Conservation (phyloP, 768 basidiomycete genomes). For the Mycena olivaceomarginata region DNA sequence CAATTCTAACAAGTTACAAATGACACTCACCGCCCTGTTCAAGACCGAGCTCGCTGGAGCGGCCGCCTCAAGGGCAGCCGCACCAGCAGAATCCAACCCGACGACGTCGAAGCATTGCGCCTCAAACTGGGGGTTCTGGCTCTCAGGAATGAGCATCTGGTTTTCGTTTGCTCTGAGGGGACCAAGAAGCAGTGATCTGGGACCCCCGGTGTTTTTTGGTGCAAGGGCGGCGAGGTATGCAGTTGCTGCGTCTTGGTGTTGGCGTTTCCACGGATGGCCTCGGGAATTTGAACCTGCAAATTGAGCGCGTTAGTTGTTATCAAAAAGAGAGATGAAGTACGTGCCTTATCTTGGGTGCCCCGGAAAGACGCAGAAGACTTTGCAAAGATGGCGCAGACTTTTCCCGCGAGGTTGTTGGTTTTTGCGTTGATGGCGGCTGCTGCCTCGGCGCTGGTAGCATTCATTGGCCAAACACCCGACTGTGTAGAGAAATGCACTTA, state of each 20-base stretch:
- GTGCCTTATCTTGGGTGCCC: background rate
- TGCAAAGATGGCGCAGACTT: conserved; percentile 30
- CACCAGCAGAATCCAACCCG: conserved; percentile 1
- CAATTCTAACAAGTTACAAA: too few species aligned
- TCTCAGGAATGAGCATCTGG: conserved; percentile 4
- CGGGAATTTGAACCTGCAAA: conserved; percentile 17
- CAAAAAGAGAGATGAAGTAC: background rate
- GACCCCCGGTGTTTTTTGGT: background rate
- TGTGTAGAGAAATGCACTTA: background rate
- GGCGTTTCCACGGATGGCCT: conserved; percentile 11
- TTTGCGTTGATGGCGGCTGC: conserved; percentile 17
- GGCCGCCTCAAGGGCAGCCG: conserved; percentile 12
- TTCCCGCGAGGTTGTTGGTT: conserved; percentile 5
- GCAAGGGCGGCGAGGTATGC: background rate
- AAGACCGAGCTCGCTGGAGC: background rate
- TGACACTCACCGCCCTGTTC: too few species aligned
- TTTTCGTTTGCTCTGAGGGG: background rate
- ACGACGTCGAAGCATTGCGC: background rate
- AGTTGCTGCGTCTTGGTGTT: background rate
- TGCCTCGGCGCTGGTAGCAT: conserved; percentile 1
- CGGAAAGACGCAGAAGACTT: conserved; percentile 15
- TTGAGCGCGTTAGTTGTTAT: background rate
- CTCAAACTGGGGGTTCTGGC: too few species aligned
- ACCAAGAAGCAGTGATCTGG: background rate
- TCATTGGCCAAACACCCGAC: background rate